Evolutionary conservation across 805 yeast genomes (phyloP).

Genomic region (Candida rishiriensis): DNA sequence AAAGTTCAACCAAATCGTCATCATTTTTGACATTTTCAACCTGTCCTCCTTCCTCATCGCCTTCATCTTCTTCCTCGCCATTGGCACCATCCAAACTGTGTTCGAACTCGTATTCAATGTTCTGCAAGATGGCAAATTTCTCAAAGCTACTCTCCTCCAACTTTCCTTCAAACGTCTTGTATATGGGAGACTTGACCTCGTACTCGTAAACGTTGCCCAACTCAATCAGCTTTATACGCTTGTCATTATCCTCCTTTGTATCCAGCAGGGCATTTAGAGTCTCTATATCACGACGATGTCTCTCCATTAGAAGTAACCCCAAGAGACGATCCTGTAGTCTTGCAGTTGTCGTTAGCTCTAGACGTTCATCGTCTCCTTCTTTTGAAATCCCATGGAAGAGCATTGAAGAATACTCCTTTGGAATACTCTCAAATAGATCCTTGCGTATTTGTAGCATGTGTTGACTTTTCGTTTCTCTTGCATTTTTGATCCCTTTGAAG

Average conservation of each 20-base stretch:
- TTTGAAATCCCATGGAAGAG: slow-evolving; percentile 19
- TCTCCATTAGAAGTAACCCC: slow-evolving; percentile 29
- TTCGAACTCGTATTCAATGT: slow-evolving; percentile 34
- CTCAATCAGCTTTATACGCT: slow-evolving; percentile 19
- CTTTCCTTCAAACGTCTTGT: slow-evolving; percentile 17
- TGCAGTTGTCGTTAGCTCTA: slow-evolving; percentile 28
- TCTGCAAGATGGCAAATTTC: slow-evolving; percentile 32
- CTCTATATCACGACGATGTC: slow-evolving; percentile 32
- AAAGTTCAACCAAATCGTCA: slow-evolving; percentile 27
- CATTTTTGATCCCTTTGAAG: slow-evolving; percentile 27
- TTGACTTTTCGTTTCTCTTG: slow-evolving; percentile 15
- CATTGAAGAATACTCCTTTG: slow-evolving; percentile 20
- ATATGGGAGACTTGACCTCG: slow-evolving; percentile 32
- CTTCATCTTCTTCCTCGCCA: slow-evolving; percentile 22
- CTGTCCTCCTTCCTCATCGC: slow-evolving; percentile 17
- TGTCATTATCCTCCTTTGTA: slow-evolving; percentile 6
- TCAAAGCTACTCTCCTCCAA: slow-evolving; percentile 23
- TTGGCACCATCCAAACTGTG: slow-evolving; percentile 21
- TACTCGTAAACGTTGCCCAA: slow-evolving; percentile 28
- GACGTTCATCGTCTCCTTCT: slow-evolving; percentile 3
- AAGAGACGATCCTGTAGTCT: slow-evolving; percentile 31
- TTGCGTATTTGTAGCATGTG: slow-evolving; percentile 21
- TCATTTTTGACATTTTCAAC: slow-evolving; percentile 23
- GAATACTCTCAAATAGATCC: slow-evolving; percentile 17
- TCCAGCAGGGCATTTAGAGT: slow-evolving; percentile 21